Base-by-base conservation (phyloP, 2,329 filamentous ascomycete genomes). In the Anisogramma anomala region DNA sequence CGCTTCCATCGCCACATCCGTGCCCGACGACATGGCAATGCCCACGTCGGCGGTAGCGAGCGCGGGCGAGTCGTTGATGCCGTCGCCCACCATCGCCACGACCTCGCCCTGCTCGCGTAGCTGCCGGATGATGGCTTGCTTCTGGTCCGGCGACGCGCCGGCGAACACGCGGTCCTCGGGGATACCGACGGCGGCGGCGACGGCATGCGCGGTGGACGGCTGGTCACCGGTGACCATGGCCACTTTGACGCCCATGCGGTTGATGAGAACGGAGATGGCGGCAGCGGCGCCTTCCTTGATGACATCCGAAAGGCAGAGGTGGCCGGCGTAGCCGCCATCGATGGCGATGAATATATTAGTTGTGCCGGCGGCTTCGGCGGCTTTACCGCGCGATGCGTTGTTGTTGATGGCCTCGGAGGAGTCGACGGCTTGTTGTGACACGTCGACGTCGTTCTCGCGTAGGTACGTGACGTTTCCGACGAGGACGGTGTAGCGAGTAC, bases 1-100 rank as follows among this genome's bases (percentile, higher is more conserved):
- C 1, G 91, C 91, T 64, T 96, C 91, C 78, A 98, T 94, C 36
- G 91, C 91, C 1, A 98, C 89, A 57, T 96, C 91, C 0, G 91
- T 96, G 42, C 91, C 91, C 6, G 81, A 87, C 4, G 85, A 75
- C 61, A 98, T 85, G 43, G 88, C 88, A 51, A 98, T 94, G 49
- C 91, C 91, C 20, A 96, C 79, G 52, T 94, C 80, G 9, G 91
- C 88, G 0, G 87, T 94, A 0, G 87, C 91, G 9, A 98, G 76
- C 1, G 91, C 91, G 0, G 91, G 91, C 0, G 87, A 94, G 65
- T 98, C 91, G 62, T 98, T 98, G 72, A 98, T 95, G 31, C 91
- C 91, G 59, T 98, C 91, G 39, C 91, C 88, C 11, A 96, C 88
- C 91, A 98, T 98, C 51, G 85, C 91, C 19, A 96, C 85, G 36